phyloP scores from a whole-genome alignment of 2,329 filamentous ascomycete genomes.

The Colletotrichum lini region DNA sequence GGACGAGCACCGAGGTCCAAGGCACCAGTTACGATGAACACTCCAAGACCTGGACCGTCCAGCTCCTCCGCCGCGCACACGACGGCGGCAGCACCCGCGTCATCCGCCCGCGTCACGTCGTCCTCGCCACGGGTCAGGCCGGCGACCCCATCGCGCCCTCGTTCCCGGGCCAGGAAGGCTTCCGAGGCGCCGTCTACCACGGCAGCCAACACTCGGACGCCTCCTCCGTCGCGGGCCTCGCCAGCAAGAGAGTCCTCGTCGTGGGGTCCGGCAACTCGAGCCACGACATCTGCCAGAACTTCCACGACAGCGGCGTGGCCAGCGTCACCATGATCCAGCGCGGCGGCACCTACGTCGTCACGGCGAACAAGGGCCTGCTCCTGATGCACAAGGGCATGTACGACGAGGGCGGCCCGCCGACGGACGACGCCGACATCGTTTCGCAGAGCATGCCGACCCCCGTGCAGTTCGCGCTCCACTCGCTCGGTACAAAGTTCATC shows the following conservation, averaged over 20 bases:
- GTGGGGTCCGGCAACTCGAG: conserved; percentile 79
- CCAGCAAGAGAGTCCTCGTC: conserved; percentile 74
- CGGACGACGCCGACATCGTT: conserved; percentile 76
- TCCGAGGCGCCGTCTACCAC: conserved; percentile 71
- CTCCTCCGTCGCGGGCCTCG: conserved; percentile 47
- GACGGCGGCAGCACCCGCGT: conserved; percentile 64
- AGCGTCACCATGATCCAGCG: conserved; percentile 78
- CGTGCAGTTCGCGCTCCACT: conserved; percentile 65
- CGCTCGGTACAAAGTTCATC: conserved; percentile 64
- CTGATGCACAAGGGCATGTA: conserved; percentile 68
- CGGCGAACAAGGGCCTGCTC: conserved; percentile 66
- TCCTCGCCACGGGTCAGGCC: conserved; percentile 78
- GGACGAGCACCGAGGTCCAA: conserved; percentile 68
- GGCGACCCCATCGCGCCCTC: conserved; percentile 73
- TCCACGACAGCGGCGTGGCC: conserved; percentile 74
- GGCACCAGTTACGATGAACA: conserved; percentile 65
- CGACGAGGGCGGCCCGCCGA: conserved; percentile 67
- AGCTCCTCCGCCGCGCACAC: conserved; percentile 50
- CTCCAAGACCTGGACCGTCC: conserved; percentile 68
- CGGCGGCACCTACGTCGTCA: conserved; percentile 75
- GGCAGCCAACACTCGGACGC: conserved; percentile 60
- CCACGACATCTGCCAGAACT: conserved; percentile 79
- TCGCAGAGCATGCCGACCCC: conserved; percentile 70
- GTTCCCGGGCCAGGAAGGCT: conserved; percentile 70
- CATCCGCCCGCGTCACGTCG: conserved; percentile 73